Evolutionary conservation across 2,329 filamentous ascomycete species (phyloP).

Genomic region (Nemania sp.): DNA sequence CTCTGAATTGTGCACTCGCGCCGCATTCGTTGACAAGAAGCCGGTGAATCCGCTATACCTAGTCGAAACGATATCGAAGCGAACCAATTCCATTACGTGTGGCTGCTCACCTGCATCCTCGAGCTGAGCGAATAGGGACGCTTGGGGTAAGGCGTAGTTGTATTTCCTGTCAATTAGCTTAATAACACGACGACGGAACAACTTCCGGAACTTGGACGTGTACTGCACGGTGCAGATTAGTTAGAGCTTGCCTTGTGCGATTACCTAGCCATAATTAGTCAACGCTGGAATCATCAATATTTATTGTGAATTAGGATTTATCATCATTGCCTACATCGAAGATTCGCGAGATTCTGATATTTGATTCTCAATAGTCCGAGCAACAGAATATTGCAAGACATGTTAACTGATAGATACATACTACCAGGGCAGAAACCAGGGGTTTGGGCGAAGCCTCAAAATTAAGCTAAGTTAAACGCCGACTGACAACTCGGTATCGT

Average conservation of each 20-base stretch:
- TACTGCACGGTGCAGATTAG: no score
- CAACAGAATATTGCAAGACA: no score
- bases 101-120: not conserved
- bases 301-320: not conserved
- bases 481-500: not conserved
- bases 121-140: not conserved
- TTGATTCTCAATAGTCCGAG: no score
- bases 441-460: no score
- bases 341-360: no score
- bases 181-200: not conserved
- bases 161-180: not conserved
- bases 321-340: no score
- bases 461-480: not conserved
- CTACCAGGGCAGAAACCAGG: no score
- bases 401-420: no score
- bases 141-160: not conserved
- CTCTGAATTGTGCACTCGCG: not conserved
- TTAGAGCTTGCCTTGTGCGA: no score
- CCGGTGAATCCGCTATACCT: no score
- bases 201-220: not conserved
- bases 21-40: no score
- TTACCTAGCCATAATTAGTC: not conserved
- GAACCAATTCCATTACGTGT: not conserved
- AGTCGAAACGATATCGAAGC: not conserved
- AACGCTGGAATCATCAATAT: not conserved